Conservation (phyloP, 176 grass and related monocot species). For the Microstegium vimineum region DNA sequence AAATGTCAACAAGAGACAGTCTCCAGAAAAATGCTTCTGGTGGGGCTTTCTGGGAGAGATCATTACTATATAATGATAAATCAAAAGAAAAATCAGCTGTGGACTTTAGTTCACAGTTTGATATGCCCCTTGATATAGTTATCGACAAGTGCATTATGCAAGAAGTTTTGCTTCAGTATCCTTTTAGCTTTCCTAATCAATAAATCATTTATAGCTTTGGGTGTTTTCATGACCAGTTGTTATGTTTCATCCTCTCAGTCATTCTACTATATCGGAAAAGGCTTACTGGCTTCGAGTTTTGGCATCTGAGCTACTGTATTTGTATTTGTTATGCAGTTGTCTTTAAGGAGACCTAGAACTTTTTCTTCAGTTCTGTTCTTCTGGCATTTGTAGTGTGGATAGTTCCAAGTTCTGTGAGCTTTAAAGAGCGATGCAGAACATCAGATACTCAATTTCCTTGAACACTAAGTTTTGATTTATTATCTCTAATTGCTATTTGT, state of each 20-base stretch:
- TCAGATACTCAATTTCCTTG: neutral
- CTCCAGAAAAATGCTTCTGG: slow-evolving; percentile 38
- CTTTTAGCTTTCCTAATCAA: slow-evolving; percentile 33
- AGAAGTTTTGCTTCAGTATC: slow-evolving; percentile 97
- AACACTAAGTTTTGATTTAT: neutral
- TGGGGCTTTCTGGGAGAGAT: slow-evolving; percentile 70
- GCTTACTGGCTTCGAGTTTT: neutral
- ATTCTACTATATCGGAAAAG: neutral
- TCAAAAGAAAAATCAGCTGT: slow-evolving; percentile 31
- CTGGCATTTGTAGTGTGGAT: neutral
- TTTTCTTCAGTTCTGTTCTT: neutral
- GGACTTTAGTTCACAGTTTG: slow-evolving; percentile 40
- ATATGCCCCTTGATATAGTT: slow-evolving; percentile 75
- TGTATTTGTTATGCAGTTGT: neutral
- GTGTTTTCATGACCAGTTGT: neutral
- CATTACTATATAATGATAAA: slow-evolving; percentile 53
- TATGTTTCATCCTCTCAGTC: neutral
- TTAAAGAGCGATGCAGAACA: neutral
- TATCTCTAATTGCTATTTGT: slow-evolving; percentile 13
- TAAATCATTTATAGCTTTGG: neutral
- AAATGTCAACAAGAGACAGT: slow-evolving; percentile 31
- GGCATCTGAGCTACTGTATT: neutral
- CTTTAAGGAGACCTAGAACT: neutral
- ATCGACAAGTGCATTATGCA: slow-evolving; percentile 90
- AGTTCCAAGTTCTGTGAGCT: neutral